These are phyloP conservation scores for Allomyces macrogynus DNA, from an alignment of 192 early-diverging fungal species.

Conservation along the genomic window DNA sequence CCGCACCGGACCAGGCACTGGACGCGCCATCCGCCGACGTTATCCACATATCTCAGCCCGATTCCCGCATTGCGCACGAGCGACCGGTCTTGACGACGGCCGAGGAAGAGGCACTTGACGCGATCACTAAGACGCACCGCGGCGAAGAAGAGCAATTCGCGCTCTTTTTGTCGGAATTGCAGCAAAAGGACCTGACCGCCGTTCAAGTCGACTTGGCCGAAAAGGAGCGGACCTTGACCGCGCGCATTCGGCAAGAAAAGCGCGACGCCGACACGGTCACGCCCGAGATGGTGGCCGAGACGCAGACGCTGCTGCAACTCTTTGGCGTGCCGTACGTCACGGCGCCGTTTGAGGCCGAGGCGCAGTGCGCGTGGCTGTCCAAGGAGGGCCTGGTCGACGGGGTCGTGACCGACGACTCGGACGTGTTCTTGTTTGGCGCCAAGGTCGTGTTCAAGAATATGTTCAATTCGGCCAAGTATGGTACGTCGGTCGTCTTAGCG, in stretches of 20 bases:
- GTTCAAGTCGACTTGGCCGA: slow-evolving; percentile 13
- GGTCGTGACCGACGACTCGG: slow-evolving; percentile 93
- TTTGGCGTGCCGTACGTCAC: slow-evolving; percentile 90
- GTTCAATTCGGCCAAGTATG: slow-evolving; percentile 32
- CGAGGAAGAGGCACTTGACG: too few species aligned
- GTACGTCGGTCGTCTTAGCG: too few species aligned
- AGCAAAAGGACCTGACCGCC: background rate
- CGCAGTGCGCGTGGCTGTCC: slow-evolving; percentile 63
- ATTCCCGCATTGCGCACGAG: too few species aligned
- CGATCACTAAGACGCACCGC: too few species aligned
- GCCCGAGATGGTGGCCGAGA: slow-evolving; percentile 21
- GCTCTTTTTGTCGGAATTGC: background rate
- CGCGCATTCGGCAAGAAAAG: slow-evolving; percentile 12
- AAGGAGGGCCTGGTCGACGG: slow-evolving; percentile 57
- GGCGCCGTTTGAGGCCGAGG: slow-evolving; percentile 93
- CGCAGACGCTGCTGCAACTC: slow-evolving; percentile 51
- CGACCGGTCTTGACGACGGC: too few species aligned
- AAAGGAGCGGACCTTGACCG: slow-evolving; percentile 12
- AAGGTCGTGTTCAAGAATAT: slow-evolving; percentile 70
- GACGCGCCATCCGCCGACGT: too few species aligned
- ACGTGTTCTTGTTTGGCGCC: slow-evolving; percentile 87
- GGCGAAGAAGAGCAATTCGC: background rate
- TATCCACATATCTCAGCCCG: too few species aligned
- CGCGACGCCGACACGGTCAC: slow-evolving; percentile 16
- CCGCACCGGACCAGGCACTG: too few species aligned